Base-by-base conservation (phyloP, 345 rosid species). In the Ceriops decandra region DNA sequence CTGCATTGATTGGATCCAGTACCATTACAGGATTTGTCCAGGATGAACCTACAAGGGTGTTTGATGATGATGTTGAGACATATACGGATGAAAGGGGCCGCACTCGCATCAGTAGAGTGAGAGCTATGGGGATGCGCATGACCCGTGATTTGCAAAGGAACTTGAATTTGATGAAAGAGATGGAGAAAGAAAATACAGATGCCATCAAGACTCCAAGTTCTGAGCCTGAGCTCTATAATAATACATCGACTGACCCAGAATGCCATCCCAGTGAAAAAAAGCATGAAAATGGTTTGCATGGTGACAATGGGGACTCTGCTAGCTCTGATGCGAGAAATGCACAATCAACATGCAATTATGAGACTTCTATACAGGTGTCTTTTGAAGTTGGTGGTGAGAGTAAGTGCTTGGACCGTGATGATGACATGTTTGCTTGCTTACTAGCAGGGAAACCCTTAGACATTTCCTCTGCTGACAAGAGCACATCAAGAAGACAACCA, bases 81-180 rank as follows among this genome's bases (percentile, higher is more conserved):
- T 91, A 87, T 81, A 66, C 80, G 60, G 97, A 93, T 75, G 97
- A 91, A 66, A 89, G 87, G 74, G 98, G 98, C 4, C 87, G 69
- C 61, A 47, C 84, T 28, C 85, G 90, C 73, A 86, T 93, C 60
- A 88, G 88, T 80, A 87, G 83, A 76, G 79, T 83, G 68, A 85
- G 88, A 82, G 96, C 92, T 67, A 89, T 93, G 97, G 98, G 98
- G 53, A 82, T 93, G 76, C 87, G 84, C 58, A 91, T 93, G 97
- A 93, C 98, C 33, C 88, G 95, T 74, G 98, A 93, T 84, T 84
- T 93, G 72, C 96, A 89, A 74, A 85, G 98, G 83, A 93, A 93
- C 84, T 81, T 93, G 77, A 95, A 86, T 74, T 72, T 93, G 84
- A 91, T 93, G 91, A 91, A 83, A 78, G 95, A 91, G 85, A 76